Evolutionary conservation across 2,329 filamentous ascomycete species (phyloP), one percentile per base, ranked within the genome.

Genomic region (Emericellopsis atlantica): DNA sequence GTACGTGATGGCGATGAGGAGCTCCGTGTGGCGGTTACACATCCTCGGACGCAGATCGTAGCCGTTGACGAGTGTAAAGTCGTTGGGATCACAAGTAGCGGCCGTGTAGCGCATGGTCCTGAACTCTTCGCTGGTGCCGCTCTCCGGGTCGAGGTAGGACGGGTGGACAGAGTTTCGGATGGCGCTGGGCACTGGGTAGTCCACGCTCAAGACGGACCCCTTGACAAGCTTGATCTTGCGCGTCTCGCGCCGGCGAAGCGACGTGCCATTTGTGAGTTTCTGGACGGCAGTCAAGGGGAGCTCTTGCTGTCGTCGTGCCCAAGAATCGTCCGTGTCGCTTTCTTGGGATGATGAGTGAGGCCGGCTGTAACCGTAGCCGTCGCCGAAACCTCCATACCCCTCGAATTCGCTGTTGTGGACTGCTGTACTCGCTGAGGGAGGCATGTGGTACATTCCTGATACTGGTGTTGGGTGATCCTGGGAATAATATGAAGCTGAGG

Each of bases 31-130:
- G 49, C 88, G 77, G 71, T 94, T 94, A 68, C 94, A 95, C 87
- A 95, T 94, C 49, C 85, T 81, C 18, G 88, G 85, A 32, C 88
- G 84, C 56, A 95, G 71, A 67, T 94, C 92, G 72, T 94, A 95
- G 54, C 88, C 88, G 60, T 95, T 95, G 70, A 93, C 90, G 47
- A 95, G 73, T 3, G 88, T 95, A 61, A 94, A 95, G 56, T 95
- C 88, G 59, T 93, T 90, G 46, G 88, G 88, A 60, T 95, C 88
- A 62, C 88, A 94, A 15, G 87, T 94, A 10, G 88, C 88, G 35
- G 88, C 88, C 18, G 88, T 94, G 66, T 95, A 94, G 65, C 88
- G 79, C 84, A 95, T 87, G 62, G 92, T 89, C 40, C 84, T 82
- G 59, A 95, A 95, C 62, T 95, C 89, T 56, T 94, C 87, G 58